Conservation (phyloP, 352 stramenopile species). For the Globisporangium irregulare region DNA sequence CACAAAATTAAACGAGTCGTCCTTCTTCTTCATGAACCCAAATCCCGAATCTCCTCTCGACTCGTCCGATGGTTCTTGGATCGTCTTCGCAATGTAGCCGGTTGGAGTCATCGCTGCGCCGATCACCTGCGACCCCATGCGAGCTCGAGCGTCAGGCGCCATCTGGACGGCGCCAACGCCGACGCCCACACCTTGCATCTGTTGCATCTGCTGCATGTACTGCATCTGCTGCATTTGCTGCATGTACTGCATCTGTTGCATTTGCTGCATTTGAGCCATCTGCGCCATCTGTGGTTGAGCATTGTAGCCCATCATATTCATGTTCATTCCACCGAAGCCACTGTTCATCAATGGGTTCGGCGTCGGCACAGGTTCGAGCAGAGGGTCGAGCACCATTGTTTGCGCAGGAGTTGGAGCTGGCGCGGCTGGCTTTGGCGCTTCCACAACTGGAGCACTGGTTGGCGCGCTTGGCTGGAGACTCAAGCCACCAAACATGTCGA, state of each 20-base stretch:
- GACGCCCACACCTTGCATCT: slow-evolving; percentile 46
- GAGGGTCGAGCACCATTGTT: slow-evolving; percentile 61
- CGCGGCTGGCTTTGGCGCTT: slow-evolving; percentile 12
- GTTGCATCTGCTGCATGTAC: slow-evolving; percentile 73
- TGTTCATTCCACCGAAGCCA: slow-evolving; percentile 44
- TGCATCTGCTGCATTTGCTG: slow-evolving; percentile 76
- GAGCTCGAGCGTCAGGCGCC: slow-evolving; percentile 18
- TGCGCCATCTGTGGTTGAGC: slow-evolving; percentile 38
- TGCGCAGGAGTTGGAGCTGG: slow-evolving; percentile 27
- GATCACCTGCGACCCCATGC: slow-evolving; percentile 70
- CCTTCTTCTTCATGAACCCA: slow-evolving; percentile 86
- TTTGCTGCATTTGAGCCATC: slow-evolving; percentile 49
- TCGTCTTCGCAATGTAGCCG: slow-evolving; percentile 87
- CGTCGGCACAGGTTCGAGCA: slow-evolving; percentile 56
- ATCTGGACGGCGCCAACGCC: slow-evolving; percentile 29
- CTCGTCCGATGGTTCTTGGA: slow-evolving; percentile 70
- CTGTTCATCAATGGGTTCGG: slow-evolving; percentile 39
- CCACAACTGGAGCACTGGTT: slow-evolving; percentile 10
- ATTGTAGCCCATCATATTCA: slow-evolving; percentile 71
- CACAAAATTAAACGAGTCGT: slow-evolving; percentile 89
- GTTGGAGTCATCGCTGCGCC: slow-evolving; percentile 80
- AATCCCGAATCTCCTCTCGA: slow-evolving; percentile 65
- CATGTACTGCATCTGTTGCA: slow-evolving; percentile 62
- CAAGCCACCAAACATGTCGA: slow-evolving; percentile 80
- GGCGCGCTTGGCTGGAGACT: slow-evolving; percentile 51